Conservation (phyloP, 306 rosid genomes). For the Potentilla sterilis region DNA sequence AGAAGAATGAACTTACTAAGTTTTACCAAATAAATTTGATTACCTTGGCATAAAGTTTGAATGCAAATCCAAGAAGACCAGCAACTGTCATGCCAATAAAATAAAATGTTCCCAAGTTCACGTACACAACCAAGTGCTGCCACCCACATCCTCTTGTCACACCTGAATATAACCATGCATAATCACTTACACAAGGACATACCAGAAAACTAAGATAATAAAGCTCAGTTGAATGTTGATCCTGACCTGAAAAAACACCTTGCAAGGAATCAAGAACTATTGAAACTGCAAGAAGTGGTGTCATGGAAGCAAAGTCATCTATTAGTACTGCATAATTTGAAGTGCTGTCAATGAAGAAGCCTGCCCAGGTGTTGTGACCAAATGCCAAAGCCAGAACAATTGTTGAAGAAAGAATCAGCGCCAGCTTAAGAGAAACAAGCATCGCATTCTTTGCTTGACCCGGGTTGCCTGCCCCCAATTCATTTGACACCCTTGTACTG, state of each 20-base stretch:
- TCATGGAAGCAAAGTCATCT: slow-evolving; percentile 62
- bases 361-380: slow-evolving; percentile 66
- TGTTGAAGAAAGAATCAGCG: slow-evolving; percentile 49
- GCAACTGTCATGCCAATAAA: slow-evolving; percentile 61
- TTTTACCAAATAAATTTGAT: background rate
- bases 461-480: slow-evolving; percentile 70
- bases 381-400: slow-evolving; percentile 45
- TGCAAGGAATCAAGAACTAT: slow-evolving; percentile 61
- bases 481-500: slow-evolving; percentile 88
- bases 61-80: slow-evolving; percentile 51
- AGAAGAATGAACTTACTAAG: background rate
- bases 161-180: slow-evolving; percentile 41
- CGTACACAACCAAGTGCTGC: slow-evolving; percentile 64
- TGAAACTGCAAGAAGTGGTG: slow-evolving; percentile 69
- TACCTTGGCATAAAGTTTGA: slow-evolving; percentile 55
- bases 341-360: slow-evolving; percentile 46
- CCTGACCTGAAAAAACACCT: slow-evolving; percentile 80
- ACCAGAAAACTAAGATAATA: background rate
- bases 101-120: slow-evolving; percentile 62
- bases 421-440: slow-evolving; percentile 66
- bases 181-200: background rate
- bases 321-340: slow-evolving; percentile 22
- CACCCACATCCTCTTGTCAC: slow-evolving; percentile 84
- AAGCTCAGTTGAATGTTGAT: background rate
- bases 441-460: slow-evolving; percentile 65